These are phyloP conservation scores for Ceratocystiopsis brevicomis DNA, from an alignment of 2,329 filamentous ascomycete genomes.

Conservation along the genomic window DNA sequence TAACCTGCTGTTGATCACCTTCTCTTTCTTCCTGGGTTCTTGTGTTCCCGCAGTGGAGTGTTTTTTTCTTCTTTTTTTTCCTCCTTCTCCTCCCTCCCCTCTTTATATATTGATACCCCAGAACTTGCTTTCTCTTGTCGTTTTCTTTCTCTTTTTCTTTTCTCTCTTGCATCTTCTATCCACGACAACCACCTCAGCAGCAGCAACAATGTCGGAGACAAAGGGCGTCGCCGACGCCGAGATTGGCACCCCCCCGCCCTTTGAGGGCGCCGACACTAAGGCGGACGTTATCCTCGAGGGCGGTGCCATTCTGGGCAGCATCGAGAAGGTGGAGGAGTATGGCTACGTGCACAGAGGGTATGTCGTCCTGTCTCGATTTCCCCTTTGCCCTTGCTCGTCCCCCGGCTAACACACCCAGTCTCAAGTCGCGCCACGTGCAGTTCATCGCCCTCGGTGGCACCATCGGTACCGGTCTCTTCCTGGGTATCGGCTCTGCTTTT, in stretches of 20 bases:
- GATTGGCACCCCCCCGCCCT: slow-evolving; percentile 5
- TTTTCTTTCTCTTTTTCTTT: not conserved
- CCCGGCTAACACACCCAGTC: slow-evolving; percentile 1
- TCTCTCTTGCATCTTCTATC: not conserved
- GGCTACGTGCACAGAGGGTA: slow-evolving; percentile 9
- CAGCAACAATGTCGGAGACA: too few species aligned
- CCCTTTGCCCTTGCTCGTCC: not conserved
- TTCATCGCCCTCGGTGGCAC: slow-evolving; percentile 29
- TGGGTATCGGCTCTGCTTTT: slow-evolving; percentile 26
- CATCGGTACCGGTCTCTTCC: slow-evolving; percentile 30
- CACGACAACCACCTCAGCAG: not conserved
- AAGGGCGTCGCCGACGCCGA: slow-evolving; percentile 3
- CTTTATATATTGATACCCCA: not conserved
- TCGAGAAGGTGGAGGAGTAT: slow-evolving; percentile 6
- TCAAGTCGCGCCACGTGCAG: slow-evolving; percentile 27
- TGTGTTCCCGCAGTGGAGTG: too few species aligned
- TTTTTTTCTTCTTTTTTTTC: not conserved
- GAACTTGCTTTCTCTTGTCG: not conserved
- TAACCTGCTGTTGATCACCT: too few species aligned
- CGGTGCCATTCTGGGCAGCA: slow-evolving; percentile 4
- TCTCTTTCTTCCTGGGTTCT: too few species aligned
- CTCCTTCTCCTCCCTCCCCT: not conserved
- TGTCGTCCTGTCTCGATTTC: not conserved
- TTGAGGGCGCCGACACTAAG: slow-evolving; percentile 1
- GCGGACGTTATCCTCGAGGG: slow-evolving; percentile 3